Percentiles rank a stretch among this genome's conserved stretches.
phyloP scores from a whole-genome alignment of 176 grass and related monocot species.

The Oryza rufipogon region DNA sequence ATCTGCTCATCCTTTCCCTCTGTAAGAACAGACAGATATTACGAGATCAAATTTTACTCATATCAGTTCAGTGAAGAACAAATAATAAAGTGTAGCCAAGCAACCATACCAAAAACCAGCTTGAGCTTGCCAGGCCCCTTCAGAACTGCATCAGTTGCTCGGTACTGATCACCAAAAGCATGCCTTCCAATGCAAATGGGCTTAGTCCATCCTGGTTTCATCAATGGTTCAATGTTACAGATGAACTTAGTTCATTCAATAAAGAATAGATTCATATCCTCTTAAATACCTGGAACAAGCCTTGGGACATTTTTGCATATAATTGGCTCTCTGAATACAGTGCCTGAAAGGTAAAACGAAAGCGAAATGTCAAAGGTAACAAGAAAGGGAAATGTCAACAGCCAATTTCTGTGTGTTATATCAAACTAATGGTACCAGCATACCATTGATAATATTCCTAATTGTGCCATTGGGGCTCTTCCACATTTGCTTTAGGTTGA shows the following conservation, averaged over 20 bases:
- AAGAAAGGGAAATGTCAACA: slow-evolving; percentile 24
- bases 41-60: slow-evolving; percentile 27
- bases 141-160: slow-evolving; percentile 91
- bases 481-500: slow-evolving; percentile 92
- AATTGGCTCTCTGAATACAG: slow-evolving; percentile 97
- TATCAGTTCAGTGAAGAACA: slow-evolving; percentile 24
- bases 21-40: slow-evolving; percentile 32
- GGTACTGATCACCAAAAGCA: slow-evolving; percentile 97
- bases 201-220: slow-evolving; percentile 89
- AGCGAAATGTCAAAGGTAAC: slow-evolving; percentile 35
- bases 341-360: slow-evolving; percentile 55
- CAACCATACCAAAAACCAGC: slow-evolving; percentile 84
- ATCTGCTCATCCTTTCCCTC: slow-evolving; percentile 78
- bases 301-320: slow-evolving; percentile 94
- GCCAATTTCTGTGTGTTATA: slow-evolving; percentile 22
- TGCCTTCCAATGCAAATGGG: slow-evolving; percentile 99
- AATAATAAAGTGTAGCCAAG: slow-evolving; percentile 10
- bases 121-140: slow-evolving; percentile 98
- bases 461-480: slow-evolving; percentile 97
- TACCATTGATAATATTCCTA: slow-evolving; percentile 94
- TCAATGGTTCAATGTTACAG: slow-evolving; percentile 25
- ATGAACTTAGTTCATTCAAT: slow-evolving; percentile 25
- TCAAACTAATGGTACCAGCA: slow-evolving; percentile 27
- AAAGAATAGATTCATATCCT: slow-evolving; percentile 16
- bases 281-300: slow-evolving; percentile 85